Conservation (phyloP, 805 yeast genomes). For the Spathaspora gorwiae region DNA sequence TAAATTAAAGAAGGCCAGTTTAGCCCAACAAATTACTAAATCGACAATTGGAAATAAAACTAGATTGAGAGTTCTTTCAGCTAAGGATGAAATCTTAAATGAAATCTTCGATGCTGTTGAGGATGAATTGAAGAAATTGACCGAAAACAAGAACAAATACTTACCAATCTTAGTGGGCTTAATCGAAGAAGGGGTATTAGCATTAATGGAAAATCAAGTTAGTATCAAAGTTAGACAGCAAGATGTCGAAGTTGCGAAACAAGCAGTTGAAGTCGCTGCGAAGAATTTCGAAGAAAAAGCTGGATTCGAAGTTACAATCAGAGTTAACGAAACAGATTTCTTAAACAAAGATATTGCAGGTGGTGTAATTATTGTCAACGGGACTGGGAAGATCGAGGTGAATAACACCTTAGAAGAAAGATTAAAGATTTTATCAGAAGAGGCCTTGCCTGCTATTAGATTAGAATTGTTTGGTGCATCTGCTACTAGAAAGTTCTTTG, state of each 20-base stretch:
- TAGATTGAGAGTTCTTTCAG: conserved; percentile 81
- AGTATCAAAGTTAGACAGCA: conserved; percentile 61
- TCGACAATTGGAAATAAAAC: conserved; percentile 95
- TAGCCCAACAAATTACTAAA: conserved; percentile 92
- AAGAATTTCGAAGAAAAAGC: conserved; percentile 61
- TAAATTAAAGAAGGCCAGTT: conserved; percentile 83
- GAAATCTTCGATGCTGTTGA: conserved; percentile 71
- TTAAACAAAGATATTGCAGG: conserved; percentile 72
- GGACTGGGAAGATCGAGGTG: conserved; percentile 78
- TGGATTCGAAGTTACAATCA: conserved; percentile 50
- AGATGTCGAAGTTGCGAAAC: conserved; percentile 58
- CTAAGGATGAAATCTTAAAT: conserved; percentile 73
- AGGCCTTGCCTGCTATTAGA: conserved; percentile 89
- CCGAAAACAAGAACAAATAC: conserved; percentile 56
- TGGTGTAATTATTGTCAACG: conserved; percentile 72
- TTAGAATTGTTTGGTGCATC: conserved; percentile 86
- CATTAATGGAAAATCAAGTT: conserved; percentile 69
- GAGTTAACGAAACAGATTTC: conserved; percentile 51
- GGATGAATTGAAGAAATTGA: conserved; percentile 52
- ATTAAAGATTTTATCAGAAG: conserved; percentile 72
- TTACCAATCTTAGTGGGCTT: conserved; percentile 67
- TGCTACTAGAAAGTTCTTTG: conserved; percentile 83
- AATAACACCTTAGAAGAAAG: conserved; percentile 94
- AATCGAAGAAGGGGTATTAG: conserved; percentile 68
- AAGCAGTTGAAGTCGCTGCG: conserved; percentile 58